Evolutionary conservation across 2,329 filamentous ascomycete species (phyloP).

Genomic region (Neofusicoccum ribis): DNA sequence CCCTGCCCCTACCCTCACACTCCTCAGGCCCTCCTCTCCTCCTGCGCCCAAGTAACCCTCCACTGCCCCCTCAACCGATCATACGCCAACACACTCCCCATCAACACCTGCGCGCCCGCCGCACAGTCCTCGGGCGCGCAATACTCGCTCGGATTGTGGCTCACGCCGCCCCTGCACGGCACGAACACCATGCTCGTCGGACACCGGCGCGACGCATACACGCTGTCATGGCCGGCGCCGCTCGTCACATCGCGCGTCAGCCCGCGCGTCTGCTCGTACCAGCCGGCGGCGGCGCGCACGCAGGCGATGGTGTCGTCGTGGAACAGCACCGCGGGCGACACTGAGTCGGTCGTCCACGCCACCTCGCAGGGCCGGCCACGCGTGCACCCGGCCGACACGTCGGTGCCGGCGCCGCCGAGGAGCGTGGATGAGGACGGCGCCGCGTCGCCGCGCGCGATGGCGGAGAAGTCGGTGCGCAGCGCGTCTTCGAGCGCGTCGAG

Average conservation of each 20-base stretch:
- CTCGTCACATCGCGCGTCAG: constrained; percentile 62
- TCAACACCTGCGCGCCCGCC: constrained; percentile 43
- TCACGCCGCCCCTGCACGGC: constrained; percentile 40
- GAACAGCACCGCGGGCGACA: constrained; percentile 64
- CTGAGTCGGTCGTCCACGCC: constrained; percentile 62
- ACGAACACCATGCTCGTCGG: constrained; percentile 46
- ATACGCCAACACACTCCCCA: constrained; percentile 40
- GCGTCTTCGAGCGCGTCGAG: constrained; percentile 60
- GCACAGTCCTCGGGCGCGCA: constrained; percentile 38
- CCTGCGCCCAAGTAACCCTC: constrained; percentile 23
- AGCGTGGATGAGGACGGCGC: not conserved
- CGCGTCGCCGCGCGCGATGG: constrained; percentile 47
- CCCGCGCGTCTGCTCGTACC: constrained; percentile 54
- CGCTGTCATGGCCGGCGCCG: constrained; percentile 64
- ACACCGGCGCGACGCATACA: constrained; percentile 46
- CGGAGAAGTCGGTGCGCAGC: constrained; percentile 59
- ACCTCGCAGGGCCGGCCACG: constrained; percentile 55
- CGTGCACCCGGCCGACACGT: constrained; percentile 49
- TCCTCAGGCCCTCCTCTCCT: constrained; percentile 21
- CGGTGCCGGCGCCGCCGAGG: constrained; percentile 46
- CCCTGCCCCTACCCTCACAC: not conserved
- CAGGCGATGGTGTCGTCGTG: constrained; percentile 66
- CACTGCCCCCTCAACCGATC: constrained; percentile 46
- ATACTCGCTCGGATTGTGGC: constrained; percentile 41
- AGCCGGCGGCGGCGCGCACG: constrained; percentile 59